Evolutionary conservation across 2,329 filamentous ascomycete genomes (phyloP), one percentile per base, ranked within the genome.

Genomic region (Clonostachys rosea): DNA sequence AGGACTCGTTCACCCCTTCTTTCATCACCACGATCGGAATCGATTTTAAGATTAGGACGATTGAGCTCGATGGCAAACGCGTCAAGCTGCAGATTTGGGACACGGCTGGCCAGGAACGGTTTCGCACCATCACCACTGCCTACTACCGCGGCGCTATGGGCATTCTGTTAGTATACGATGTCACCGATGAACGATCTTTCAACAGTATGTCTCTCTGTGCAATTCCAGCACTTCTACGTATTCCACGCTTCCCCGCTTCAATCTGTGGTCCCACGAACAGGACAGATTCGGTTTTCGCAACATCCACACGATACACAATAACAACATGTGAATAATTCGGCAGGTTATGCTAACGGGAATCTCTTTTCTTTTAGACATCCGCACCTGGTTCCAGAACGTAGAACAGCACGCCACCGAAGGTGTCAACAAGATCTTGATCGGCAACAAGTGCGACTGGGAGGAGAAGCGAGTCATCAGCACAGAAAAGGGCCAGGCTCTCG

Each of bases 1-100:
- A 96, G 74, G 91, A 96, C 77, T 95, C 89, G 42, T 96, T 96
- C 75, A 96, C 91, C 46, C 91, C 91, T 40, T 95, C 90, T 59
- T 96, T 96, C 79, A 96, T 96, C 77, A 96, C 91, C 53, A 99
- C 94, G 53, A 99, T 99, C 71, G 94, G 94, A 59, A 97, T 99
- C 76, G 94, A 99, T 75, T 99, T 99, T 79, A 99, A 99, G 81
- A 99, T 99, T 67, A 84, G 94, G 57, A 99, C 94, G 55, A 99
- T 99, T 74, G 94, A 99, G 75, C 79, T 99, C 58, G 94, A 99
- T 73, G 92, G 92, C 67, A 99, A 99, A 83, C 83, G 92, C 53
- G 94, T 99, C 62, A 99, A 99, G 80, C 76, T 99, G 66, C 94
- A 99, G 77, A 99, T 99, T 73, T 99, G 94, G 94, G 94, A 99